phyloP scores from a whole-genome alignment of 1,139 yeast species.

The Yamadazyma buinensis region DNA sequence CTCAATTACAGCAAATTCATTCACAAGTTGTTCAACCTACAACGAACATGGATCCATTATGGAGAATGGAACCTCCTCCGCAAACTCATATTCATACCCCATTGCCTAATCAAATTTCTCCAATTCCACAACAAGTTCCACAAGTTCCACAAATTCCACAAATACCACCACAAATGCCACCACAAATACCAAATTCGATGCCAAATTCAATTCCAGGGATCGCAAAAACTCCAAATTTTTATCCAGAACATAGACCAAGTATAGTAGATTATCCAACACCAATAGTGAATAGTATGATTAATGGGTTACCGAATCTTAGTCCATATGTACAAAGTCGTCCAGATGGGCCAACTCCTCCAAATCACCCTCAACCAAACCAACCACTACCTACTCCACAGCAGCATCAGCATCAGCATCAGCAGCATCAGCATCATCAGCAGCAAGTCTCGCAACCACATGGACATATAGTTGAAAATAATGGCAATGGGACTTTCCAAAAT shows the following conservation, averaged over 20 bases:
- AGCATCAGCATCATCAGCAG: constrained; percentile 1
- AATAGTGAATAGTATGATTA: background rate
- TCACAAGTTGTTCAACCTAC: no score
- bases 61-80: background rate
- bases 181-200: background rate
- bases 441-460: no score
- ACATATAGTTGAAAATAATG: no score
- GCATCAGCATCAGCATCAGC: no score
- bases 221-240: background rate
- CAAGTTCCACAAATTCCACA: no score
- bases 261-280: background rate
- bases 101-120: background rate
- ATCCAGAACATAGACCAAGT: background rate
- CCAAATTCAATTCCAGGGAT: background rate
- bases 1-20: constrained; percentile 1
- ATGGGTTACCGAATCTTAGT: background rate
- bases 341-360: background rate
- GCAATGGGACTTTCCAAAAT: no score
- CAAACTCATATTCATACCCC: background rate
- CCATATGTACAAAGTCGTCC: background rate
- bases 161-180: background rate
- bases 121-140: no score
- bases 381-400: no score
- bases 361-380: no score
- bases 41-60: no score